A percentile compares a stretch with the other conserved stretches of the same genome.
These are phyloP conservation scores for Filobasidium wieringae DNA, from an alignment of 768 basidiomycete genomes.

Conservation along the genomic window DNA sequence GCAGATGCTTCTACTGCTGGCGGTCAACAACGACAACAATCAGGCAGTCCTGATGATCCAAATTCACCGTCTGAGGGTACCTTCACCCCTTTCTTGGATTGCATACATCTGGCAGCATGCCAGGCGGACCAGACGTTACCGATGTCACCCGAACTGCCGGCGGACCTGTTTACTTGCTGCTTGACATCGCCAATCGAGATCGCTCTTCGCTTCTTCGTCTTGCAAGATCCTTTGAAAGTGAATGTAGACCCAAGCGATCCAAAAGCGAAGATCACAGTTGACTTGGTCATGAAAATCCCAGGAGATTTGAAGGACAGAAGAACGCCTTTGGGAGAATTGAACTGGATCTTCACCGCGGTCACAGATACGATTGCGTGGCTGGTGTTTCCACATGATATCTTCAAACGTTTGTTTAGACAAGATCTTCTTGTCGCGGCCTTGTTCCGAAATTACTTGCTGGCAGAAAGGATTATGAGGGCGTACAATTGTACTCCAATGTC, in stretches of 20 bases:
- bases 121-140: constrained; percentile 81
- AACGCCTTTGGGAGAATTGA: constrained; percentile 93
- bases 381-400: constrained; percentile 82
- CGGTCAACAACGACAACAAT: constrained; percentile 58
- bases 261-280: constrained; percentile 44
- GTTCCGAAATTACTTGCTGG: constrained; percentile 92
- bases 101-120: constrained; percentile 90
- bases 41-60: constrained; percentile 41
- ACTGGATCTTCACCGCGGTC: constrained; percentile 98
- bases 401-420: constrained; percentile 85
- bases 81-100: constrained; percentile 58
- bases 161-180: constrained; percentile 94
- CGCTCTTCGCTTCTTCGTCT: constrained; percentile 74
- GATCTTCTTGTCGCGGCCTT: constrained; percentile 91
- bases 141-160: constrained; percentile 89
- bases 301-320: constrained; percentile 93
- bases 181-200: constrained; percentile 97
- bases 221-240: constrained; percentile 58
- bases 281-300: constrained; percentile 89
- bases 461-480: constrained; percentile 94
- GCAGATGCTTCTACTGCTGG: constrained; percentile 53
- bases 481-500: constrained; percentile 96
- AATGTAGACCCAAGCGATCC: constrained; percentile 57
- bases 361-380: constrained; percentile 99
- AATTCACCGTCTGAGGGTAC: constrained; percentile 14